Evolutionary conservation across 1,284 basidiomycete genomes (phyloP), one percentile per base, ranked within the genome.

Genomic region (Dichomitus squalens): DNA sequence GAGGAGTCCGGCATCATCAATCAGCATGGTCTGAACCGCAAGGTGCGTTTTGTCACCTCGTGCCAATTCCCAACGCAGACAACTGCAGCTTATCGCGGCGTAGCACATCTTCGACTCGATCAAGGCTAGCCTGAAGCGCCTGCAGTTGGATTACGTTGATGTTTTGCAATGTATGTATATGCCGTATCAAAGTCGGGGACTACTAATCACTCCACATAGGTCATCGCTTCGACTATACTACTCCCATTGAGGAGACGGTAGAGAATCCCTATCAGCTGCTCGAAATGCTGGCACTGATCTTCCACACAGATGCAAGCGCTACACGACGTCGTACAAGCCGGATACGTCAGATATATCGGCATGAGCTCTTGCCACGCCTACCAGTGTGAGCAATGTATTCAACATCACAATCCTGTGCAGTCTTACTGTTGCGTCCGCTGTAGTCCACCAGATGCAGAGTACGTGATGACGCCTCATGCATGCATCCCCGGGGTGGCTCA

Each of bases 21-120:
- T 38, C 74, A 75, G 57, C 52, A 68, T 21, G 75, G 75, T 7
- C 60, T 73, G 29, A 69, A 57, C 49, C 68, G 73, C 33, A 72
- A 73, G 64, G 70, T 70, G 16, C 46, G 57, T 46, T 2, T 23
- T 5, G 9, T 6, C 5, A 16, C 25, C 2, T 39, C 27, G 16
- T n/a, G n/a, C n/a, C 14, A 9, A 36, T 25, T 5, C 7, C 3
- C 8, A 35, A 12, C 8, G 23, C 21, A 12, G 18, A 23, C 44
- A 7, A 20, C n/a, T 11, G 35, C 12, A 14, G 36, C 29, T 14
- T 23, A 21, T n/a, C 7, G 12, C 46, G 7, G 33, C 14, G 14
- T 14, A 85, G 80, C 84, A 86, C 63, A 90, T 92, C 58, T 91
- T 91, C 61, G 85, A 86, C n/a, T 79, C 84, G 0, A 85, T 92